Evolutionary conservation across 192 early-diverging fungal genomes (phyloP).

Genomic region (Funneliformis geosporum): DNA sequence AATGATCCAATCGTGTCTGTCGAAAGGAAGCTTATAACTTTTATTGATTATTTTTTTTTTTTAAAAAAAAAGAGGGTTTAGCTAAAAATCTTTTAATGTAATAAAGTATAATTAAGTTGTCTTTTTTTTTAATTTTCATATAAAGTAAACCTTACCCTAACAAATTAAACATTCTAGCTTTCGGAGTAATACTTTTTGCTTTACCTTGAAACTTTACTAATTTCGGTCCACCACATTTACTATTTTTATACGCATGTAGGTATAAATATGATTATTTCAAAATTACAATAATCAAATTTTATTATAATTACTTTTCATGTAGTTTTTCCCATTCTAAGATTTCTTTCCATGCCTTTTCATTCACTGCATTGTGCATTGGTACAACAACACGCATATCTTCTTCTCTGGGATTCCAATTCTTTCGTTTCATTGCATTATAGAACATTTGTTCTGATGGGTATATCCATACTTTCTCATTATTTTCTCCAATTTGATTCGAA

Average conservation of each 20-base stretch:
- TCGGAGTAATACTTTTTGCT: constrained; percentile 71
- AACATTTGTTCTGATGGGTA: constrained; percentile 97
- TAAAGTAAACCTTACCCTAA: constrained; percentile 56
- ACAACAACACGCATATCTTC: constrained; percentile 87
- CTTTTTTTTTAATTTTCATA: neutral
- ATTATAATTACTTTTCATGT: constrained; percentile 44
- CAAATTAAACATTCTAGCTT: constrained; percentile 64
- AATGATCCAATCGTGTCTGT: constrained; percentile 93
- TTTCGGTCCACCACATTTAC: constrained; percentile 66
- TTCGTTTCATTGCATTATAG: constrained; percentile 93
- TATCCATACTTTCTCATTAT: constrained; percentile 62
- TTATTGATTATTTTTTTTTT: neutral
- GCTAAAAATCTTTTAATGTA: neutral
- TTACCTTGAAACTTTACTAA: constrained; percentile 73
- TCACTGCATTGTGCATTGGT: constrained; percentile 93
- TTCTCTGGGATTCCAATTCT: constrained; percentile 82
- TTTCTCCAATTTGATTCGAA: constrained; percentile 20
- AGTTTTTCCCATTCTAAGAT: constrained; percentile 82
- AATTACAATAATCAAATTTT: neutral
- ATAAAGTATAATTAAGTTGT: neutral
- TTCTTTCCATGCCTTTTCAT: constrained; percentile 86
- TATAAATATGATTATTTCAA: neutral
- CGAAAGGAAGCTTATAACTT: constrained; percentile 85
- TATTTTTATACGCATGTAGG: constrained; percentile 26
- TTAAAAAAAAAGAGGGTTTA: neutral